Evolutionary conservation across 306 rosid species (phyloP).

Genomic region (Rubus idaeus): DNA sequence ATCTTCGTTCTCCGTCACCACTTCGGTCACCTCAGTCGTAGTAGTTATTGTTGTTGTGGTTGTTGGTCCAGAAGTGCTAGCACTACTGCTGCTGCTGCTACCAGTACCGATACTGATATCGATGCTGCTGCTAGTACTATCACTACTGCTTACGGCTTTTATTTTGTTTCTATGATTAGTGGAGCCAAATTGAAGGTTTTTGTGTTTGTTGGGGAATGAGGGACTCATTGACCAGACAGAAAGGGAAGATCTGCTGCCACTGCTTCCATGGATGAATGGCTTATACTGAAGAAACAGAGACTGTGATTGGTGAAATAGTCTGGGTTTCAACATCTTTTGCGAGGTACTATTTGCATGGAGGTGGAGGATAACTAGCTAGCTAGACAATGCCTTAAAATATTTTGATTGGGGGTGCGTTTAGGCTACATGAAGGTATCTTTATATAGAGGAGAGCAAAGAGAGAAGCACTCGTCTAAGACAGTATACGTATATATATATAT

Average conservation of each 20-base stretch:
- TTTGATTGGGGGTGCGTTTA: background rate
- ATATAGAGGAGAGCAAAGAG: background rate
- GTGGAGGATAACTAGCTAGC: background rate
- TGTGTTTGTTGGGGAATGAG: constrained; percentile 11
- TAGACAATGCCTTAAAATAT: background rate
- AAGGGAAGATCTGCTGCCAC: constrained; percentile 9
- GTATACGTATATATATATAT: too few relatives aligned
- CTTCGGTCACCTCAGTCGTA: constrained; percentile 1
- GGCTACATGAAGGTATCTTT: background rate
- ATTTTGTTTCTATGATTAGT: background rate
- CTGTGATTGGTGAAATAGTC: constrained; percentile 19
- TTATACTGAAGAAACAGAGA: constrained; percentile 20
- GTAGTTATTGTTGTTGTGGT: background rate
- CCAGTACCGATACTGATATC: background rate
- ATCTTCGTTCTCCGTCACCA: background rate
- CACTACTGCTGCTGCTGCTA: background rate
- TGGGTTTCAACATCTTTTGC: constrained; percentile 33
- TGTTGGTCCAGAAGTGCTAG: background rate
- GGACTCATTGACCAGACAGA: constrained; percentile 22
- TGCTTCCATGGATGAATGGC: constrained; percentile 28
- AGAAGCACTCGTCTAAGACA: background rate
- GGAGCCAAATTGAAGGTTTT: background rate
- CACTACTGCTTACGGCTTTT: constrained; percentile 18
- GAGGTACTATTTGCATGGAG: background rate
- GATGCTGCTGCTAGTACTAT: background rate